Evolutionary conservation across 129 eudicot species (phyloP).

Genomic region (Escallonia rubra): DNA sequence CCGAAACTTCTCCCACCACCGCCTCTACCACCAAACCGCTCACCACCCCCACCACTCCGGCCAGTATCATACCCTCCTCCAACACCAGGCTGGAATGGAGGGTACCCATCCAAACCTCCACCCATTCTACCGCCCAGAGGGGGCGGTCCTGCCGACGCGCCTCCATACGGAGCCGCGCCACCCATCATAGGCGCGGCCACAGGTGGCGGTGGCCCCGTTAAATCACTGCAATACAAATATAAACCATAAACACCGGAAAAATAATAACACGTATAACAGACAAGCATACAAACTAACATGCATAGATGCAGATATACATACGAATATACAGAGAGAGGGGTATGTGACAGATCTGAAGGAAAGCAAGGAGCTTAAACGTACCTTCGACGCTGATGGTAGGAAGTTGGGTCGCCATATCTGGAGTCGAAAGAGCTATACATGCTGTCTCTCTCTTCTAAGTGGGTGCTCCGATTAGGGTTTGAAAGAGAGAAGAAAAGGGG

Average conservation of each 20-base stretch:
- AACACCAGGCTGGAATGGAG: constrained; percentile 56
- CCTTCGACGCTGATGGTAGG: constrained; percentile 94
- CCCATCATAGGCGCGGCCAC: constrained; percentile 45
- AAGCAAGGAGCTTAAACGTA: constrained; percentile 11
- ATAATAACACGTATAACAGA: neutral
- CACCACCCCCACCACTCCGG: constrained; percentile 12
- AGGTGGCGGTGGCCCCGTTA: constrained; percentile 53
- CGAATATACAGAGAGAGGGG: neutral
- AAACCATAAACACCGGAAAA: neutral
- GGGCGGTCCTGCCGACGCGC: constrained; percentile 33
- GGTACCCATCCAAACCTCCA: constrained; percentile 37
- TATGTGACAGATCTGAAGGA: neutral
- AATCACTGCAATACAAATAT: constrained; percentile 35
- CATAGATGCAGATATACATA: neutral
- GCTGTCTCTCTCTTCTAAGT: neutral
- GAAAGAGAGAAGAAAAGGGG: constrained; percentile 9
- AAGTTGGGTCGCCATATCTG: constrained; percentile 61
- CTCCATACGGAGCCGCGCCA: constrained; percentile 40
- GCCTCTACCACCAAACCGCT: constrained; percentile 20
- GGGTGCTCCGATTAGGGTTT: constrained; percentile 42
- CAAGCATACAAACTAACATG: neutral
- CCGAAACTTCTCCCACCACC: constrained; percentile 8
- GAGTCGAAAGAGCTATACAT: constrained; percentile 52
- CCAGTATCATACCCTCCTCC: constrained; percentile 48
- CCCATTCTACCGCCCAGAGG: constrained; percentile 25